A percentile compares a stretch with the other conserved stretches of the same genome.
phyloP scores from a whole-genome alignment of 176 grass and related monocot genomes.

The Zea luxurians region DNA sequence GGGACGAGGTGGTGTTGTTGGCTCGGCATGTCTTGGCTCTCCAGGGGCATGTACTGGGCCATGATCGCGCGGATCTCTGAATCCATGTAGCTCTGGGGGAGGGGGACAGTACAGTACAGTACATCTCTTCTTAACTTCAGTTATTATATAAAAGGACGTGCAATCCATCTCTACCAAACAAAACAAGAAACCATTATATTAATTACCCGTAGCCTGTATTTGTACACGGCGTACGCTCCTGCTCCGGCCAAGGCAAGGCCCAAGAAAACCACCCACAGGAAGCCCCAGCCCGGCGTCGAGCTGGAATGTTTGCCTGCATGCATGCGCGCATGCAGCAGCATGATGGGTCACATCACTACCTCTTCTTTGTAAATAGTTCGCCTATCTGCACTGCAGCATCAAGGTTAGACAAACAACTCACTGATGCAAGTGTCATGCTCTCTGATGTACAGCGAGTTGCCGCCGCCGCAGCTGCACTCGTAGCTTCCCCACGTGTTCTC shows the following conservation, averaged over 20 bases:
- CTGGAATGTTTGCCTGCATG: slow-evolving; percentile 48
- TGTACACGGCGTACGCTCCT: slow-evolving; percentile 86
- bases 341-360: not conserved
- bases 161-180: not conserved
- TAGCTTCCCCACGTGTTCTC: slow-evolving; percentile 88
- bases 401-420: slow-evolving; percentile 45
- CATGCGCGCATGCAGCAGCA: not conserved
- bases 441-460: slow-evolving; percentile 68
- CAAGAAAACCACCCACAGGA: slow-evolving; percentile 85
- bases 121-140: not conserved
- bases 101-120: not conserved
- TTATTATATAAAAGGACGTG: not conserved
- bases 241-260: slow-evolving; percentile 62
- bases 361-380: not conserved
- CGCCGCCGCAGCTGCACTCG: slow-evolving; percentile 69
- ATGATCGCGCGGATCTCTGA: slow-evolving; percentile 92
- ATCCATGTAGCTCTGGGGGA: slow-evolving; percentile 84
- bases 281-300: slow-evolving; percentile 60
- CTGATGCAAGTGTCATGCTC: slow-evolving; percentile 91
- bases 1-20: slow-evolving; percentile 40
- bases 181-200: not conserved
- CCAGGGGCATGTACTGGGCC: slow-evolving; percentile 95
- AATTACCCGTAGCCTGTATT: slow-evolving; percentile 88
- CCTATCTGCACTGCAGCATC: not conserved
- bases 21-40: slow-evolving; percentile 54